phyloP scores from a whole-genome alignment of 495 filamentous ascomycete species.

The Neohortaea acidophila region DNA sequence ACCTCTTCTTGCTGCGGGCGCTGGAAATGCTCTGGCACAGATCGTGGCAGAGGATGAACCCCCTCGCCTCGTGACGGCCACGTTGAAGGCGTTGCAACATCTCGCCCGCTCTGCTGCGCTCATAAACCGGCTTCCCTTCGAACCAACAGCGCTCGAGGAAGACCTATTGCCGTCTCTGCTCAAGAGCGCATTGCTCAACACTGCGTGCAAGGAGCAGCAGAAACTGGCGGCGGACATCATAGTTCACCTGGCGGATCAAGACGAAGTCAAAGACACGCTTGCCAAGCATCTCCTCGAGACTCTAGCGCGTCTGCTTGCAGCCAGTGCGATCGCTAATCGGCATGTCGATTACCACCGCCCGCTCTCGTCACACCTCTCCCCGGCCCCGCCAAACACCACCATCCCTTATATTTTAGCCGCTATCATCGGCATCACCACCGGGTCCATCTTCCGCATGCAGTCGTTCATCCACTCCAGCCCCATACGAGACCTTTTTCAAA shows the following conservation, averaged over 20 bases:
- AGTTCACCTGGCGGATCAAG: too few species aligned
- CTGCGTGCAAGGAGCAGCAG: too few species aligned
- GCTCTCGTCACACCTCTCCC: slow-evolving; percentile 26
- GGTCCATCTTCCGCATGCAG: slow-evolving; percentile 62
- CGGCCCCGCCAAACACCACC: slow-evolving; percentile 43
- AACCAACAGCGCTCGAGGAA: too few species aligned
- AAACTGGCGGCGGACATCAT: too few species aligned
- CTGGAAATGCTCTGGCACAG: slow-evolving; percentile 50
- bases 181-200: too few species aligned
- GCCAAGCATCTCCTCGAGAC: slow-evolving; percentile 74
- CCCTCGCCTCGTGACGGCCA: slow-evolving; percentile 48
- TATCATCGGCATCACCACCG: slow-evolving; percentile 59
- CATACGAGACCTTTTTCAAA: slow-evolving; percentile 37
- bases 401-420: slow-evolving; percentile 65
- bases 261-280: too few species aligned
- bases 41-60: slow-evolving; percentile 49
- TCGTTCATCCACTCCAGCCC: slow-evolving; percentile 65
- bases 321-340: slow-evolving; percentile 36
- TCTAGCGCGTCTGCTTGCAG: slow-evolving; percentile 60
- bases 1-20: slow-evolving; percentile 51
- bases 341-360: slow-evolving; percentile 9
- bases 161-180: too few species aligned
- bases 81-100: slow-evolving; percentile 58
- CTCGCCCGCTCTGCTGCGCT: slow-evolving; percentile 47
- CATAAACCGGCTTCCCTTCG: too few species aligned